These are phyloP conservation scores for Amanita phalloides DNA, from an alignment of 768 basidiomycete species.

Conservation along the genomic window DNA sequence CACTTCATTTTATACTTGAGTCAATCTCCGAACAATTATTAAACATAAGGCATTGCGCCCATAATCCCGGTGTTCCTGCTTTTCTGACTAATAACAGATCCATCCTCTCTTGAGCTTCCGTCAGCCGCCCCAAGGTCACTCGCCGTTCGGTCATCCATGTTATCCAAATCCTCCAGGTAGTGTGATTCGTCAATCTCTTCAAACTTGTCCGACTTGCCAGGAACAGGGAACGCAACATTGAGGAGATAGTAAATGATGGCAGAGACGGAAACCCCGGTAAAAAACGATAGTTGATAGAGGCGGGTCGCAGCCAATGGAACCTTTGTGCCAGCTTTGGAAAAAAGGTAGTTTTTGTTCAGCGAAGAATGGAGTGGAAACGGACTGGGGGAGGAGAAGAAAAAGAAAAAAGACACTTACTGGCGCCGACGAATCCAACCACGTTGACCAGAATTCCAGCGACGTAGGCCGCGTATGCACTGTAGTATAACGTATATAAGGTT, in stretches of 20 bases:
- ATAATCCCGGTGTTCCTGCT: no score
- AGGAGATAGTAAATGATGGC: constrained; percentile 50
- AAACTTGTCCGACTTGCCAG: constrained; percentile 36
- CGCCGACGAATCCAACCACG: constrained; percentile 71
- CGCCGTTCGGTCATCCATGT: neutral
- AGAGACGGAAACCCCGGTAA: constrained; percentile 72
- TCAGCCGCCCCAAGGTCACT: neutral
- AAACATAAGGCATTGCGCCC: no score
- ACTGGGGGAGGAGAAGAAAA: neutral
- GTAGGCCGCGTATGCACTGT: constrained; percentile 55
- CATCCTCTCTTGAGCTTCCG: neutral
- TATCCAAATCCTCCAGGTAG: neutral
- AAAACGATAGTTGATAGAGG: constrained; percentile 71
- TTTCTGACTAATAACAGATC: no score
- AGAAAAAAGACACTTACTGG: constrained; percentile 31
- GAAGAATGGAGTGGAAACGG: neutral
- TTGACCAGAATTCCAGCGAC: constrained; percentile 72
- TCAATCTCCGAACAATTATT: no score
- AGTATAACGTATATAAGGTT: neutral
- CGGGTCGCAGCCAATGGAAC: constrained; percentile 62
- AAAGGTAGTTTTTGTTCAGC: neutral
- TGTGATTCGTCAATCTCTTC: constrained; percentile 34
- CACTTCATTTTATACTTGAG: no score
- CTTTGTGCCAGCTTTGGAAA: constrained; percentile 32
- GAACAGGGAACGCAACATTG: constrained; percentile 49